Evolutionary conservation across 805 yeast species (phyloP).

Genomic region (Hanseniaspora lindneri): DNA sequence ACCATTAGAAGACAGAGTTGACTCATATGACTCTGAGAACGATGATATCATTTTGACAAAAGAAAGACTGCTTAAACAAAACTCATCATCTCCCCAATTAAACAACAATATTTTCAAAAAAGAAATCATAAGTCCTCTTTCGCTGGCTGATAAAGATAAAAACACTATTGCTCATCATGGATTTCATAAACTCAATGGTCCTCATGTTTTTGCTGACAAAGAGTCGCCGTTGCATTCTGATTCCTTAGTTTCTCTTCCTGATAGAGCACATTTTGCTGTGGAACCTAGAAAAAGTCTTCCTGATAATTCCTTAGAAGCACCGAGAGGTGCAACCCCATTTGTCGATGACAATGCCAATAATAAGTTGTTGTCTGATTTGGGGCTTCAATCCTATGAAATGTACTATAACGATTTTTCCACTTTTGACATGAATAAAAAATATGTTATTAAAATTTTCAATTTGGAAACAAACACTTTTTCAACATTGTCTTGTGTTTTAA

Average conservation of each 20-base stretch:
- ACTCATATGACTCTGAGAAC: constrained; percentile 14
- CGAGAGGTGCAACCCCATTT: background rate
- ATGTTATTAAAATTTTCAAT: constrained; percentile 57
- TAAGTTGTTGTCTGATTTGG: constrained; percentile 22
- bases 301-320: background rate
- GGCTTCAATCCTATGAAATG: constrained; percentile 29
- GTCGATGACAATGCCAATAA: background rate
- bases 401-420: constrained; percentile 31
- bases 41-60: constrained; percentile 12
- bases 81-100: background rate
- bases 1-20: constrained; percentile 13
- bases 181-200: no score
- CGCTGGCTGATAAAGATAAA: background rate
- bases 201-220: background rate
- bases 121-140: no score
- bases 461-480: constrained; percentile 74
- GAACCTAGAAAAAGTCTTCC: background rate
- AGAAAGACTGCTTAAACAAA: background rate
- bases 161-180: background rate
- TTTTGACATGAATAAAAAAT: constrained; percentile 26
- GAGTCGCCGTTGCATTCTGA: background rate
- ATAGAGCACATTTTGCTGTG: background rate
- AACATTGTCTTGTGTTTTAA: constrained; percentile 66
- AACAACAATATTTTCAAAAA: no score
- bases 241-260: background rate